Conservation (phyloP, 768 basidiomycete genomes). For the Epithele typhae region DNA sequence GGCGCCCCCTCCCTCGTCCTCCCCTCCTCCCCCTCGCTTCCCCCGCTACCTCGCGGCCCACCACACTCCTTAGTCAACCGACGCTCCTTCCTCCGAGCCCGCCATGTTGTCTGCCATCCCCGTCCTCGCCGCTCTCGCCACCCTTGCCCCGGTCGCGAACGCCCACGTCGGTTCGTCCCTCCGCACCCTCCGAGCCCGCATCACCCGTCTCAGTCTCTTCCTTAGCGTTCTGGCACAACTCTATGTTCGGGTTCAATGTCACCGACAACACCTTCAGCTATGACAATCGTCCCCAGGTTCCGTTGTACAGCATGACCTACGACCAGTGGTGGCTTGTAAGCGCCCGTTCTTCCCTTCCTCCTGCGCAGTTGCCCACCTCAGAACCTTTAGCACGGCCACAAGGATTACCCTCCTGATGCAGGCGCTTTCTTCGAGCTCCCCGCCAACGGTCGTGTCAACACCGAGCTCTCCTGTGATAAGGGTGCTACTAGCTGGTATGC, state of each 20-base stretch:
- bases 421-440: conserved; percentile 56
- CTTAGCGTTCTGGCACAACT: conserved; percentile 27
- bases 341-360: background rate
- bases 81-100: conserved; percentile 8
- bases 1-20: conserved; percentile 1
- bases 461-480: conserved; percentile 57
- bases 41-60: conserved; percentile 4
- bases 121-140: conserved; percentile 11
- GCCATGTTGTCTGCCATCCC: conserved; percentile 15
- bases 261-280: conserved; percentile 26
- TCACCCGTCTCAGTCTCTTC: background rate
- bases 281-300: conserved; percentile 35
- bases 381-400: conserved; percentile 40
- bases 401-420: conserved; percentile 50
- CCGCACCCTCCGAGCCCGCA: no score
- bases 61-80: conserved; percentile 14
- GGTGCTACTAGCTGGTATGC: conserved; percentile 53
- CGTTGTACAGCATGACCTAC: conserved; percentile 29
- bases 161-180: conserved; percentile 16
- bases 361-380: background rate
- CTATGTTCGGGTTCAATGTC: conserved; percentile 39
- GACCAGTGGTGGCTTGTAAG: conserved; percentile 37
- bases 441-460: conserved; percentile 48
- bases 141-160: conserved; percentile 10
- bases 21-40: background rate